Evolutionary conservation across 2,329 filamentous ascomycete genomes (phyloP).

Genomic region (Penicillium sp.): DNA sequence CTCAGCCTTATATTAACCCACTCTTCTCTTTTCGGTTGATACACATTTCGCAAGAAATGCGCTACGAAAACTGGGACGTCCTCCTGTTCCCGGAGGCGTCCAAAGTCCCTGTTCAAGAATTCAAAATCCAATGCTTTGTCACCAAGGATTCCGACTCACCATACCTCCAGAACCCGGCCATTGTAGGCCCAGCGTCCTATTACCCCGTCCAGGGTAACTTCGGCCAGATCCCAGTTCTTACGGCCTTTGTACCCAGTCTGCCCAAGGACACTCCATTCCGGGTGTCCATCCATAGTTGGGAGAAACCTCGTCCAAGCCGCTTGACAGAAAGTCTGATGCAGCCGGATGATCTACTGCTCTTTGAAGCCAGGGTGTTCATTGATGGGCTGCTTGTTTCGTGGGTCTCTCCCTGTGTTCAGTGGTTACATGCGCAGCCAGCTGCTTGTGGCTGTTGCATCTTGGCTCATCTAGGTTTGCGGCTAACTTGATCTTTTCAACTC

Average conservation of each 20-base stretch:
- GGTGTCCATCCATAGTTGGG: constrained; percentile 74
- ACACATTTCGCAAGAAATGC: constrained; percentile 51
- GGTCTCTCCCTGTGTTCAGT: too few relatives aligned
- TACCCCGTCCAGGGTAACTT: constrained; percentile 26
- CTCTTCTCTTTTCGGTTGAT: too few relatives aligned
- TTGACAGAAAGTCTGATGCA: constrained; percentile 57
- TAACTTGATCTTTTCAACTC: constrained; percentile 1
- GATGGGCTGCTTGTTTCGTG: constrained; percentile 66
- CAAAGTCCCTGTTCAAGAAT: constrained; percentile 74
- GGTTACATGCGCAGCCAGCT: too few relatives aligned
- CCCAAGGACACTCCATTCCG: constrained; percentile 59
- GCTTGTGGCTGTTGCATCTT: too few relatives aligned
- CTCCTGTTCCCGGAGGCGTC: constrained; percentile 70
- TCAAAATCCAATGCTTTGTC: constrained; percentile 73
- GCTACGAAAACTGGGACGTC: constrained; percentile 83
- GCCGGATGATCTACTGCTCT: constrained; percentile 56
- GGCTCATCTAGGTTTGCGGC: neutral
- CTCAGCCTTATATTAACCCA: too few relatives aligned
- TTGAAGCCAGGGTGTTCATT: constrained; percentile 65
- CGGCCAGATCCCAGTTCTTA: constrained; percentile 61
- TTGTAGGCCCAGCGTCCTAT: constrained; percentile 33
- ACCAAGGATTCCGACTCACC: constrained; percentile 56
- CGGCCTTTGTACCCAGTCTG: constrained; percentile 68
- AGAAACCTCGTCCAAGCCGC: constrained; percentile 58
- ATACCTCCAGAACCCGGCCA: constrained; percentile 47